Evolutionary conservation across 306 rosid genomes (phyloP).

Genomic region (Vigna mungo): DNA sequence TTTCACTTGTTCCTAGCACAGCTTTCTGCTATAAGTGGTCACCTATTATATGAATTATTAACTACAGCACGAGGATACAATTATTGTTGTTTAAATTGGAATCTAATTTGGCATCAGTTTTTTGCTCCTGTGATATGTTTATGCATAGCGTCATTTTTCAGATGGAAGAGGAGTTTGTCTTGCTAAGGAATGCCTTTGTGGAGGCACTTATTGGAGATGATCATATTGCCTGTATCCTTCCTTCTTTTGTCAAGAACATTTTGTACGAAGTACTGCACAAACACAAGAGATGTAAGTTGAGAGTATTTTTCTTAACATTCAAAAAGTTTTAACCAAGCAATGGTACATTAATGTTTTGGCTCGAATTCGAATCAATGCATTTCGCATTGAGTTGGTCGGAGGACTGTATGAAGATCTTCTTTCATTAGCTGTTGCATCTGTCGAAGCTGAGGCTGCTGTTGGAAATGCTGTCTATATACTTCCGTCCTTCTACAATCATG

Average conservation of each 20-base stretch:
- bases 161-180: slow-evolving; percentile 78
- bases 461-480: slow-evolving; percentile 92
- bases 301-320: slow-evolving; percentile 59
- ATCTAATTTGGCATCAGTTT: slow-evolving; percentile 32
- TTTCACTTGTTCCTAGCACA: neutral
- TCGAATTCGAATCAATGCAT: slow-evolving; percentile 87
- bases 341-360: slow-evolving; percentile 80
- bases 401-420: slow-evolving; percentile 78
- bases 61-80: slow-evolving; percentile 27
- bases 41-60: slow-evolving; percentile 10
- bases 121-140: slow-evolving; percentile 31
- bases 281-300: slow-evolving; percentile 16
- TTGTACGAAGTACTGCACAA: slow-evolving; percentile 41
- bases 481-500: slow-evolving; percentile 93
- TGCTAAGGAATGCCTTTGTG: slow-evolving; percentile 68
- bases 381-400: slow-evolving; percentile 78
- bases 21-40: slow-evolving; percentile 9
- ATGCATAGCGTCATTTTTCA: slow-evolving; percentile 50
- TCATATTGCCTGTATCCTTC: slow-evolving; percentile 90
- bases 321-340: slow-evolving; percentile 77
- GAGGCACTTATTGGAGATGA: slow-evolving; percentile 58
- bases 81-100: slow-evolving; percentile 26
- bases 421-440: slow-evolving; percentile 70
- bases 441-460: slow-evolving; percentile 82
- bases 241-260: slow-evolving; percentile 46